Evolutionary conservation across 331 rosid species (phyloP), one percentile per base, ranked within the genome.

Genomic region (Quercus lobata): DNA sequence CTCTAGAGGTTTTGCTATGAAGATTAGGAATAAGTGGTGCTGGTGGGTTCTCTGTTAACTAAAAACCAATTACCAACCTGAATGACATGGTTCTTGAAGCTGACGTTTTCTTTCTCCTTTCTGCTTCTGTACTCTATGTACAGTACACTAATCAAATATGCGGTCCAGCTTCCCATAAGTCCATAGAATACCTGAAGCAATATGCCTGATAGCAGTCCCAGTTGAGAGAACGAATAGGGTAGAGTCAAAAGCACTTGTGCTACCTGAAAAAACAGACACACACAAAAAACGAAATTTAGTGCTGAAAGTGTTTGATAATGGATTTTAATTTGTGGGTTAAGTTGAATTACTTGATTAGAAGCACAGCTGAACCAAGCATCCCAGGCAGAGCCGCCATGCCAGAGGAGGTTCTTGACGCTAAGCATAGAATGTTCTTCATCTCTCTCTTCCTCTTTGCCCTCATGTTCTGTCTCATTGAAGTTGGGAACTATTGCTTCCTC

Each of bases 281-380:
- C 7, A 69, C 8, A 55, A 37, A n/a, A 69, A 71, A 5, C 5
- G 9, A 17, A 17, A 24, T 21, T 49, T 15, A 24, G 18, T 49
- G 7, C 16, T 3, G 16, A 3, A 49, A 49, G 4, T 49, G 54
- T 49, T 49, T 49, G 15, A 14, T 49, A 49, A 49, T 5, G 41
- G 27, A 2, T 5, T 10, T 54, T 41, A 41, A 41, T 41, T 41
- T 2, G 35, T 54, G 19, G 24, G 7, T 17, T 54, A 22, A 5
- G 19, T 29, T 30, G 44, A 46, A 21, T 34, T 86, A 94, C 99
- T 88, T 95, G 99, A 88, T 95, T 95, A 54, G 99, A 95, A 80
- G 99, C 97, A 69, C 99, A 95, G 72, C 99, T 93, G 89, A 95
- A 93, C 99, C 99, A 95, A 22, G 98, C 98, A 70, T 95, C 99